Conservation (phyloP, 2,329 filamentous ascomycete genomes). For the Epichloe gansuensis region DNA sequence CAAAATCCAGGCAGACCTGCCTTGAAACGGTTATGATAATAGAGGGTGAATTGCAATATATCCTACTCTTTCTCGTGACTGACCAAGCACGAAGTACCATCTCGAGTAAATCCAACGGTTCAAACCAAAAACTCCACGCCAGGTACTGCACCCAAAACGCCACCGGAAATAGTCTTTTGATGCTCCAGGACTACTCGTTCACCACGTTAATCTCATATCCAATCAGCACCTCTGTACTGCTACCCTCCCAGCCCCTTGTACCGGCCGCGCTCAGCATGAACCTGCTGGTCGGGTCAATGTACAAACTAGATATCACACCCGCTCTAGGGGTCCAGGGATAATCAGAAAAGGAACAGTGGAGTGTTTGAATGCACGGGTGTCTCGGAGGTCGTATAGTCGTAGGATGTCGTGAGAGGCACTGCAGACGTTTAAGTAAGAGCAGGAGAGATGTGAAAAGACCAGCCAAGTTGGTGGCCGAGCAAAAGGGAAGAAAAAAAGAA, state of each 20-base stretch:
- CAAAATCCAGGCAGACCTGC: too few species aligned
- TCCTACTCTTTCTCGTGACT: too few species aligned
- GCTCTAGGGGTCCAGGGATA: conserved; percentile 76
- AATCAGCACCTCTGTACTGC: conserved; percentile 76
- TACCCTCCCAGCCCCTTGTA: conserved; percentile 90
- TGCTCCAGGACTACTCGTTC: conserved; percentile 1
- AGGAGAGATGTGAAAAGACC: background rate
- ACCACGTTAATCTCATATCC: conserved; percentile 71
- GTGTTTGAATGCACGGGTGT: conserved; percentile 52
- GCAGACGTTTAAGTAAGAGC: background rate
- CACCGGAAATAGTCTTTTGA: background rate
- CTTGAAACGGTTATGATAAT: too few species aligned
- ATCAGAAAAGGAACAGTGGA: conserved; percentile 91
- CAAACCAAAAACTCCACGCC: too few species aligned
- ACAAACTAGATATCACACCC: conserved; percentile 76
- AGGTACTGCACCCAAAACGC: background rate
- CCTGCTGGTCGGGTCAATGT: conserved; percentile 74
- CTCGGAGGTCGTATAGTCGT: conserved; percentile 76
- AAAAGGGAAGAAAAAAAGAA: background rate
- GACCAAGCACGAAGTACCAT: too few species aligned
- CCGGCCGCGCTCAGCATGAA: conserved; percentile 91
- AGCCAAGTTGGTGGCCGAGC: background rate
- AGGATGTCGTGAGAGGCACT: conserved; percentile 90
- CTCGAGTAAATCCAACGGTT: too few species aligned
- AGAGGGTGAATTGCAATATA: too few species aligned